Evolutionary conservation across 345 rosid species (phyloP).

Genomic region (Gossypium anomalum): DNA sequence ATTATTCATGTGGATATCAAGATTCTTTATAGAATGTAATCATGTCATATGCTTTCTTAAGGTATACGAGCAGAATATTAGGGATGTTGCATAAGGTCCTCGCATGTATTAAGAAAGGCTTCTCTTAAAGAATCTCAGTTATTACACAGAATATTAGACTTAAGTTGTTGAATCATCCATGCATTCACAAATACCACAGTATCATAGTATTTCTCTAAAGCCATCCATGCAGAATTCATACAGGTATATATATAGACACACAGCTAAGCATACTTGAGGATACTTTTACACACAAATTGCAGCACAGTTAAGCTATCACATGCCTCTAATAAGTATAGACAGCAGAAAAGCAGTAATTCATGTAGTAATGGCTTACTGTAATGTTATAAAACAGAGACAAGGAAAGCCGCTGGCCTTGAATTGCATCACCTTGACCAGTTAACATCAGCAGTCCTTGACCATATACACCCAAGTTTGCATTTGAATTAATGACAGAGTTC

Average conservation of each 20-base stretch:
- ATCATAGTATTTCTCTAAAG: neutral
- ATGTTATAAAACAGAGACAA: conserved; percentile 88
- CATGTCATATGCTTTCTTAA: neutral
- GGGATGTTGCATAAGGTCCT: neutral
- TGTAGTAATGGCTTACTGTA: conserved; percentile 55
- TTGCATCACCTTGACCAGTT: conserved; percentile 83
- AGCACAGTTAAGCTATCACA: neutral
- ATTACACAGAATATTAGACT: neutral
- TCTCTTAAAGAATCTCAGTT: neutral
- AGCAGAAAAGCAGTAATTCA: conserved; percentile 15
- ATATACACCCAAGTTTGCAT: conserved; percentile 78
- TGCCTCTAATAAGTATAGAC: conserved; percentile 2
- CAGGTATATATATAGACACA: neutral
- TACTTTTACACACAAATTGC: neutral
- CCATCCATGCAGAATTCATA: neutral
- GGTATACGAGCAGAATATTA: neutral
- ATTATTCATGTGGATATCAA: neutral
- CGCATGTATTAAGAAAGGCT: neutral
- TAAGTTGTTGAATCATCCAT: neutral
- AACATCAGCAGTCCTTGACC: conserved; percentile 86
- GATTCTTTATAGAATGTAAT: neutral
- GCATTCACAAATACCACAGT: neutral
- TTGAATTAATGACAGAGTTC: conserved; percentile 74
- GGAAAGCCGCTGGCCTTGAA: conserved; percentile 86
- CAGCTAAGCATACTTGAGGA: neutral